These are phyloP conservation scores for Tuber umbilicatum DNA, from an alignment of 495 filamentous ascomycete species.

Conservation along the genomic window DNA sequence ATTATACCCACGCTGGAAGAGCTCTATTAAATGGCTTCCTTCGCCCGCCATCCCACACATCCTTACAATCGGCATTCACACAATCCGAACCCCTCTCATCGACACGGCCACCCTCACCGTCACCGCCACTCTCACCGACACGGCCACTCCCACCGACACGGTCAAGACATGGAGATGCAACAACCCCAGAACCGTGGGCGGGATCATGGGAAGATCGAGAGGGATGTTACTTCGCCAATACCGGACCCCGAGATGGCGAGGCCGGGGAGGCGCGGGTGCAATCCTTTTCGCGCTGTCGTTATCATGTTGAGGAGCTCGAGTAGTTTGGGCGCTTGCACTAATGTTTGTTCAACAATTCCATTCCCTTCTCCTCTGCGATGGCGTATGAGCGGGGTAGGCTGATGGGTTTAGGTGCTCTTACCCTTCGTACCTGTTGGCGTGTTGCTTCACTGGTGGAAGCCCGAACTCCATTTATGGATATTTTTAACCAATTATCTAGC, in stretches of 20 bases:
- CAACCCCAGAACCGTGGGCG: background rate
- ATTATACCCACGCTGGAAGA: background rate
- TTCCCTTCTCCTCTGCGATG: background rate
- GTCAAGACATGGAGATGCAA: background rate
- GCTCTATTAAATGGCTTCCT: conserved; percentile 18
- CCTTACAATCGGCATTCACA: background rate
- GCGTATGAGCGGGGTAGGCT: background rate
- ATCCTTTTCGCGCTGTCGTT: conserved; percentile 8
- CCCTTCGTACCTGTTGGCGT: conserved; percentile 66
- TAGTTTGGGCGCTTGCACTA: conserved; percentile 17
- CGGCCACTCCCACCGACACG: background rate
- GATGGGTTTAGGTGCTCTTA: conserved; percentile 55
- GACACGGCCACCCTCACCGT: no score
- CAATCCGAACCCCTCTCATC: background rate
- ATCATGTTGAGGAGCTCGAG: conserved; percentile 14
- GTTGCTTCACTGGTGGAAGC: conserved; percentile 56
- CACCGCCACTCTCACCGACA: no score
- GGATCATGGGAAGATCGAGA: background rate
- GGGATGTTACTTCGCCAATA: background rate
- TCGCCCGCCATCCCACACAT: conserved; percentile 6
- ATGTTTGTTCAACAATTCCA: conserved; percentile 6
- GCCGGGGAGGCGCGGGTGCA: conserved; percentile 6
- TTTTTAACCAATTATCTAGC: conserved; percentile 69
- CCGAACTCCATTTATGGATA: conserved; percentile 56
- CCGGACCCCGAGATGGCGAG: conserved; percentile 1